phyloP scores from a whole-genome alignment of 1,139 yeast species.

The Hansenula lynferdii region DNA sequence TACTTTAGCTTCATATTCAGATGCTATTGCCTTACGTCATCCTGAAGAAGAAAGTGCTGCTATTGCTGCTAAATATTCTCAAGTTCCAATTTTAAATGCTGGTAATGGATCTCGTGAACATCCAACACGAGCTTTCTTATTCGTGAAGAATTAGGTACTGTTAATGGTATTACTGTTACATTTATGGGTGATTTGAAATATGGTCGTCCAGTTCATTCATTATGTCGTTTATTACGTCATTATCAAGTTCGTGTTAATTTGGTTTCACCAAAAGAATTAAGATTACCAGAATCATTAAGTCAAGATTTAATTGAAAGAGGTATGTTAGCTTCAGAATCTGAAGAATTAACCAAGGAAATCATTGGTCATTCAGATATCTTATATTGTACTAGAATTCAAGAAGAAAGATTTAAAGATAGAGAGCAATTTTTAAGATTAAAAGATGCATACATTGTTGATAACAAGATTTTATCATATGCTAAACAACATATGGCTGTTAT shows the following conservation, averaged over 20 bases:
- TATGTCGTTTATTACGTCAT: conserved; percentile 84
- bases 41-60: conserved; percentile 90
- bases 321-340: conserved; percentile 69
- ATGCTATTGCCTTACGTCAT: conserved; percentile 96
- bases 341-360: conserved; percentile 74
- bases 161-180: conserved; percentile 95
- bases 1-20: conserved; percentile 92
- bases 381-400: conserved; percentile 97
- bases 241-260: conserved; percentile 92
- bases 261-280: conserved; percentile 85
- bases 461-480: conserved; percentile 84
- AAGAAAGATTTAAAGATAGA: conserved; percentile 81
- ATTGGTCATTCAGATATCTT: conserved; percentile 89
- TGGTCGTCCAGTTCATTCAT: conserved; percentile 98
- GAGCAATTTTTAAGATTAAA: conserved; percentile 83
- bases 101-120: conserved; percentile 98
- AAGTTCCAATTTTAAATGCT: conserved; percentile 95
- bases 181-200: conserved; percentile 98
- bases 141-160: conserved; percentile 98
- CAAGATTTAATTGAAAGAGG: conserved; percentile 60
- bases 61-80: conserved; percentile 93
- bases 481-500: conserved; percentile 98
- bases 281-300: conserved; percentile 71
- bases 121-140: conserved; percentile 98
- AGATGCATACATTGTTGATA: conserved; percentile 90